These are phyloP conservation scores for Stachybotrys chlorohalonatus DNA, from an alignment of 2,329 filamentous ascomycete species.

Conservation along the genomic window DNA sequence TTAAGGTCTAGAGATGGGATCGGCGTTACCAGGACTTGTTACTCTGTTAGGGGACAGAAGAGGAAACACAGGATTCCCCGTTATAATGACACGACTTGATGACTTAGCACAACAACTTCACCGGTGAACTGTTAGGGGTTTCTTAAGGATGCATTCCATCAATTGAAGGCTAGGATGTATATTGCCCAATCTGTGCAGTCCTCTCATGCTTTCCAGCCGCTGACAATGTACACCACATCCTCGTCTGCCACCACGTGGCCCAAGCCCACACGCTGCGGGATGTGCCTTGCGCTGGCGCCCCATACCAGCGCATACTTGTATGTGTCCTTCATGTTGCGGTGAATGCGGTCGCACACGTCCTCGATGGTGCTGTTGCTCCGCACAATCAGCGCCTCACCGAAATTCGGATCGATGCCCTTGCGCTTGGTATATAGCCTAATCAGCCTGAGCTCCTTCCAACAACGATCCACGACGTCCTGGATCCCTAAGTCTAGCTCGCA, in stretches of 20 bases:
- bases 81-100: slow-evolving; percentile 20
- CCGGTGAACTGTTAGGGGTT: slow-evolving; percentile 2
- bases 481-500: slow-evolving; percentile 94
- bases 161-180: background rate
- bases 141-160: background rate
- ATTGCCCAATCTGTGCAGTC: background rate
- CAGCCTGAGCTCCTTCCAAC: slow-evolving; percentile 85
- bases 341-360: slow-evolving; percentile 93
- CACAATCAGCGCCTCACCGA: slow-evolving; percentile 87
- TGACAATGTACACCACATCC: slow-evolving; percentile 61
- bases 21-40: slow-evolving; percentile 10
- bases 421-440: slow-evolving; percentile 96
- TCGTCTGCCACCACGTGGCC: slow-evolving; percentile 67
- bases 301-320: slow-evolving; percentile 99
- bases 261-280: slow-evolving; percentile 87
- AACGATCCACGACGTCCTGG: slow-evolving; percentile 84
- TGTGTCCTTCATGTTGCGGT: slow-evolving; percentile 89
- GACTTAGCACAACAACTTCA: slow-evolving; percentile 10
- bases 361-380: slow-evolving; percentile 81
- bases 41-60: slow-evolving; percentile 4
- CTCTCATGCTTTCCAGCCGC: slow-evolving; percentile 51
- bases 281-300: slow-evolving; percentile 91
- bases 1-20: background rate
- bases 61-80: slow-evolving; percentile 11
- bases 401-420: slow-evolving; percentile 84